Conservation (phyloP, 2,329 filamentous ascomycete species). For the Curvularia eragrostidis region DNA sequence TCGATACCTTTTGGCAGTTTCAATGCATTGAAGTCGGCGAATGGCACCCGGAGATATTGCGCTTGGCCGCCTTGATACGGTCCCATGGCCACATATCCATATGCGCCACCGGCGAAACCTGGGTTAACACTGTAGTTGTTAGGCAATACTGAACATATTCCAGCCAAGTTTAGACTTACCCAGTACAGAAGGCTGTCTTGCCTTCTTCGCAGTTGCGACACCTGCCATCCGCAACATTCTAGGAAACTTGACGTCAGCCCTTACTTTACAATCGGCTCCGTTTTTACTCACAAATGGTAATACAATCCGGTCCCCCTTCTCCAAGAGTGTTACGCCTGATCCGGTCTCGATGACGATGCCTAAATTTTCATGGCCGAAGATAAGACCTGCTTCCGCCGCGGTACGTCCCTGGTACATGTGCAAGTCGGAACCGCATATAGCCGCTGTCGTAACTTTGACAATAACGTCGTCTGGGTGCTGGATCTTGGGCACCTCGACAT, state of each 20-base stretch:
- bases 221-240: constrained; percentile 43
- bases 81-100: constrained; percentile 69
- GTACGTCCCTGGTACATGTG: constrained; percentile 72
- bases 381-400: constrained; percentile 66
- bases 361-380: constrained; percentile 70
- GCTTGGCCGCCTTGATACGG: constrained; percentile 65
- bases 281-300: constrained; percentile 61
- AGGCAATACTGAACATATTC: not conserved
- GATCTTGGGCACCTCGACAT: constrained; percentile 64
- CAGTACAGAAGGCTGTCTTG: constrained; percentile 69
- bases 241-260: not conserved
- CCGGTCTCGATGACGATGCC: constrained; percentile 64
- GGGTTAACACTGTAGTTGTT: constrained; percentile 56
- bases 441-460: constrained; percentile 69
- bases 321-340: constrained; percentile 64
- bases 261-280: not conserved
- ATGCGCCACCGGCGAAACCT: constrained; percentile 66
- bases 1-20: constrained; percentile 67
- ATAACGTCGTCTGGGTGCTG: constrained; percentile 70
- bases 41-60: constrained; percentile 69
- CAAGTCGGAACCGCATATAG: constrained; percentile 61
- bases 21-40: constrained; percentile 71
- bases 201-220: constrained; percentile 71
- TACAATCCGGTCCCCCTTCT: constrained; percentile 69
- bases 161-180: constrained; percentile 34